Evolutionary conservation across 352 stramenopile genomes (phyloP), one percentile per base, ranked within the genome.

Genomic region (Globisporangium irregulare): DNA sequence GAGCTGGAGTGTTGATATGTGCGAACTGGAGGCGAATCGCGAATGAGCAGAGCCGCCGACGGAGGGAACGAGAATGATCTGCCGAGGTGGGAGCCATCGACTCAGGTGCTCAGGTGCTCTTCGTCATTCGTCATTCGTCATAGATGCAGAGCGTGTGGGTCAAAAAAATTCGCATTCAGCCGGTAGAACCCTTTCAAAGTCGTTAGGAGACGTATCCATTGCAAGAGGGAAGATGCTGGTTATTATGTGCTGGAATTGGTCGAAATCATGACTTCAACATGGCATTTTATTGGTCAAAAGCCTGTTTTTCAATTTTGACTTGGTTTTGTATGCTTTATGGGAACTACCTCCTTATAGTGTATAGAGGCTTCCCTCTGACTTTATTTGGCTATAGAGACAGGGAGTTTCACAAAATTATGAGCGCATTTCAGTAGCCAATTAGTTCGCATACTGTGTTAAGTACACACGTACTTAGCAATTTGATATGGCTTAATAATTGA

Each of bases 71-170:
- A 29, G 3, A 27, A 36, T 61, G 56, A 61, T 4, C 41, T 61
- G 32, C 32, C 25, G 38, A 27, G 8, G 32, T 61, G 29, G 54
- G 54, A 36, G 32, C 32, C 7, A 36, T 36, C 32, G 32, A 59
- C 27, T 25, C 24, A 46, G 38, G 14, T 20, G 15, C 41, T 50
- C 41, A 38, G 34, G 7, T 38, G 34, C 34, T 38, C 34, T 38
- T 38, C 34, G 34, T 38, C 34, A 10, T 50, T n/a, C 24, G 29
- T 43, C 55, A 29, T 60, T 60, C 55, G 29, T 60, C 55, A 60
- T 41, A 32, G 27, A 18, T 22, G 43, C 36, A 15, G 9, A 12
- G 9, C 9, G 36, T 14, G 36, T 43, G 41, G 14, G 41, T 50
- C 41, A 50, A 48, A 50, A 4, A 50, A 50, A 50, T 50, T 50